Conservation (phyloP, 176 grass and related monocot species). For the Oryza glumipatula region DNA sequence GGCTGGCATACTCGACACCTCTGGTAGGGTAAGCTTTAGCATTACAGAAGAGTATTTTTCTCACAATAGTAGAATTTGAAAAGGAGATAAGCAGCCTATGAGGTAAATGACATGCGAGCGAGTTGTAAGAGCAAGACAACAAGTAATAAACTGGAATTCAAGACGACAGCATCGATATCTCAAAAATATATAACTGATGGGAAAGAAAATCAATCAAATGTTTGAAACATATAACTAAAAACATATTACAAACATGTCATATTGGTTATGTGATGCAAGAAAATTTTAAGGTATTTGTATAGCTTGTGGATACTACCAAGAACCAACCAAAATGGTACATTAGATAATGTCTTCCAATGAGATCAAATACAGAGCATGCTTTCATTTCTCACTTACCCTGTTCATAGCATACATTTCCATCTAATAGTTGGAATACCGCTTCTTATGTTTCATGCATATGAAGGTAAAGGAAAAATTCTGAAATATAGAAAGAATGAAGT, state of each 20-base stretch:
- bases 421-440: too few relatives aligned
- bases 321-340: too few relatives aligned
- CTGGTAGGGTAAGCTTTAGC: background rate
- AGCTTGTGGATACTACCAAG: too few relatives aligned
- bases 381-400: too few relatives aligned
- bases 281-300: too few relatives aligned
- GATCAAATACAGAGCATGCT: too few relatives aligned
- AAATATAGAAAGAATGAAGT: background rate
- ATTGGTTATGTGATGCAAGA: too few relatives aligned
- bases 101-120: background rate
- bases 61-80: background rate
- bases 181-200: background rate
- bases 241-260: too few relatives aligned
- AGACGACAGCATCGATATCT: background rate
- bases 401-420: too few relatives aligned
- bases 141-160: background rate
- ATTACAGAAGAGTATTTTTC: background rate
- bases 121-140: background rate
- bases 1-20: background rate
- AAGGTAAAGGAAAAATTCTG: background rate
- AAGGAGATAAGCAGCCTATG: background rate
- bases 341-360: too few relatives aligned
- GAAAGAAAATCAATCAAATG: too few relatives aligned
- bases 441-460: background rate
- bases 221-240: too few relatives aligned